These are phyloP conservation scores for Boletus tylopilopsis DNA, from an alignment of 768 basidiomycete genomes.

Conservation along the genomic window DNA sequence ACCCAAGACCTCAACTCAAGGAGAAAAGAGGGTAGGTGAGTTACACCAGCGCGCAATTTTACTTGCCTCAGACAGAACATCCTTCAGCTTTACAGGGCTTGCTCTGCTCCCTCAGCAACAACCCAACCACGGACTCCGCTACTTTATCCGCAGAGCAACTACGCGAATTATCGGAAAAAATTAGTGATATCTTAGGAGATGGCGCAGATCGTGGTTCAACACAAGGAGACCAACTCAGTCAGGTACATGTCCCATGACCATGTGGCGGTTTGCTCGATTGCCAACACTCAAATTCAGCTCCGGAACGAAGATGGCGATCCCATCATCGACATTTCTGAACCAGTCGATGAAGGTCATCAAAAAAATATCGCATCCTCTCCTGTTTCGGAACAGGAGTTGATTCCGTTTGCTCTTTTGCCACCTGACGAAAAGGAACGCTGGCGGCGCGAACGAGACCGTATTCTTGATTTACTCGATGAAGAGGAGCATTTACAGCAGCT, in stretches of 20 bases:
- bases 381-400: conserved; percentile 41
- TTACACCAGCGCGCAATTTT: neutral
- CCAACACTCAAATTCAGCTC: conserved; percentile 40
- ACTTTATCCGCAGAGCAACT: conserved; percentile 47
- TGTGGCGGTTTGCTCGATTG: conserved; percentile 17
- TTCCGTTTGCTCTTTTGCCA: conserved; percentile 46
- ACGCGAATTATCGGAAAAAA: conserved; percentile 52
- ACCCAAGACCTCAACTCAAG: conserved; percentile 29
- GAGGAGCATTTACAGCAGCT: conserved; percentile 54
- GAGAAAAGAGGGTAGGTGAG: conserved; percentile 36
- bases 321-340: conserved; percentile 74
- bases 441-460: conserved; percentile 55
- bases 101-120: conserved; percentile 31
- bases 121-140: conserved; percentile 3
- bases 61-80: conserved; percentile 8
- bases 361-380: conserved; percentile 13
- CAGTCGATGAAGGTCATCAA: conserved; percentile 30
- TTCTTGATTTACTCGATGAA: conserved; percentile 67
- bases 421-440: conserved; percentile 45
- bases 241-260: conserved; percentile 45
- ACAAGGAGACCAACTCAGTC: conserved; percentile 52
- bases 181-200: conserved; percentile 48
- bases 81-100: conserved; percentile 38
- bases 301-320: conserved; percentile 77
- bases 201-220: conserved; percentile 38